Evolutionary conservation across 1,139 yeast genomes (phyloP), one percentile per base, ranked within the genome.

Genomic region (Taphrina betulina): DNA sequence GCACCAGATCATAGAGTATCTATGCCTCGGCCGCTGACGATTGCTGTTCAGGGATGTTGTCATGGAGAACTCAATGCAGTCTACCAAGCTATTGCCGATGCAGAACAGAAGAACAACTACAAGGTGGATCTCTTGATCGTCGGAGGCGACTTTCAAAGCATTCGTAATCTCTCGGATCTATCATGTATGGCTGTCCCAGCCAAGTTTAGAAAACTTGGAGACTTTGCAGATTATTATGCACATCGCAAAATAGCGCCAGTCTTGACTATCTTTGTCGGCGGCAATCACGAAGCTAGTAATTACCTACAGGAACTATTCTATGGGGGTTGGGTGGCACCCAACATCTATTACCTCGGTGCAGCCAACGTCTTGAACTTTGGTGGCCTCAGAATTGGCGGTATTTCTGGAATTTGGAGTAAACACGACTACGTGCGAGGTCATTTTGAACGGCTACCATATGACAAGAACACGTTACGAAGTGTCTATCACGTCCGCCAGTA

Each of bases 291-390:
- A 67, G 82, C 94, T 5, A 85, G 94, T 58, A 79, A 82, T 60
- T 87, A 85, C 67, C 66, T 92, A 62, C 76, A 79, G 63, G 90
- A 86, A 63, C 71, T 90, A 17, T 57, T 80, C 61, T 79, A 77
- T 66, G 99, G 99, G 8, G 99, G 99, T 0, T 94, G 94, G 89
- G 92, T 86, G 1, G 95, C 95, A 1, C 88, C 88, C 1, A 83
- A 85, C 62, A 88, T 92, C n/a, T 94, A 84, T 68, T 94, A 82
- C 66, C 68, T 92, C 65, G 99, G 98, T 0, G 80, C 81, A 42
- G 78, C 82, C 41, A 89, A 92, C 12, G 80, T 82, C 3, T 72
- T 94, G 1, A 81, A 85, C 81, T 85, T 71, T 65, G 77, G 76
- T 60, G 96, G 96, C 0, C 62, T 90, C 5, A 72, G 84, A 58